Conservation (phyloP, 768 basidiomycete species). For the Kwoniella bestiolae region DNA sequence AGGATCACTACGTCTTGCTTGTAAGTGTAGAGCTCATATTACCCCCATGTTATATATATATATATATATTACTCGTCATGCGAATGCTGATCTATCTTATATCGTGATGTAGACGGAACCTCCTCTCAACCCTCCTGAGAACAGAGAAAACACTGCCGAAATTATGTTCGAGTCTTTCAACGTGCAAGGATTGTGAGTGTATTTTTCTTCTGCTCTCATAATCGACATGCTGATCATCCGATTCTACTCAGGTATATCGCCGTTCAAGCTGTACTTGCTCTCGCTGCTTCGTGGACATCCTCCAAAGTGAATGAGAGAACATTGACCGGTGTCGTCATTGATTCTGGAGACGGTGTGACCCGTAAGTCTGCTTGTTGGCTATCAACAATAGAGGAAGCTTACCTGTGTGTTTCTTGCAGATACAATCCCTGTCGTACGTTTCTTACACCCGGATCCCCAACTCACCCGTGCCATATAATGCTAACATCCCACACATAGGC, state of each 20-base stretch:
- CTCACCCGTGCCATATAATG: background rate
- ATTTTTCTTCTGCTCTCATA: too few relatives aligned
- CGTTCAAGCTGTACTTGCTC: constrained; percentile 96
- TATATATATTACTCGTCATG: too few relatives aligned
- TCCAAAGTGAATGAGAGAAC: constrained; percentile 86
- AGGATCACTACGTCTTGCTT: constrained; percentile 97
- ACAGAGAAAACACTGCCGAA: constrained; percentile 97
- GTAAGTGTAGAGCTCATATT: constrained; percentile 65
- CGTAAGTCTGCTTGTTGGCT: constrained; percentile 57
- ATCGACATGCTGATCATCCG: background rate
- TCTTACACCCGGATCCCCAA: background rate
- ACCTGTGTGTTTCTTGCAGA: constrained; percentile 55
- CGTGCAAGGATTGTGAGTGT: constrained; percentile 79
- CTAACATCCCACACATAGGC: constrained; percentile 59
- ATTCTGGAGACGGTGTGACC: constrained; percentile 98
- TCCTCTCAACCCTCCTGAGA: constrained; percentile 96
- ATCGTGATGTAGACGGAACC: constrained; percentile 82
- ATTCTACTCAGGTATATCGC: constrained; percentile 79
- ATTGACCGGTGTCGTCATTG: constrained; percentile 95
- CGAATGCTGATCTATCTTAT: background rate
- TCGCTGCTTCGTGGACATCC: constrained; percentile 96
- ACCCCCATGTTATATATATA: too few relatives aligned
- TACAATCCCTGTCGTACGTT: constrained; percentile 70
- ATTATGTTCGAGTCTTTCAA: constrained; percentile 99
- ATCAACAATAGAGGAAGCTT: background rate